Base-by-base conservation (phyloP, 2,329 filamentous ascomycete genomes). In the Beauveria asiatica region DNA sequence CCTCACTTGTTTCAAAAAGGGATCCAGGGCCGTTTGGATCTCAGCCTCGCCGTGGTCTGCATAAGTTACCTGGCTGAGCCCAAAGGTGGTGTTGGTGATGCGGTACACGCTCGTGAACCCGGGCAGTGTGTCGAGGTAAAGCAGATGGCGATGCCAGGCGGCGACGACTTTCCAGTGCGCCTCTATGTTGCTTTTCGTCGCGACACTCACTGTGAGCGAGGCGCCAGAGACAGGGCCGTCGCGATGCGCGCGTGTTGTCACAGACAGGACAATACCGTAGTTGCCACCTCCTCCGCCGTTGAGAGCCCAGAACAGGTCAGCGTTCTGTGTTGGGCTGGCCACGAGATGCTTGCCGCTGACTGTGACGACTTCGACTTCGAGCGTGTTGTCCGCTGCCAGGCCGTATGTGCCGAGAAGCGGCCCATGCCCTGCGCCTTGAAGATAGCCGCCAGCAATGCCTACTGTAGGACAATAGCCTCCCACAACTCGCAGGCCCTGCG, bases 261-360 rank as follows among this genome's bases (percentile, higher is more conserved):
- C 74, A 2, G 79, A 81, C 17, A 77, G 69, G 1, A 86, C 81
- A 2, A 86, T 74, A 2, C 75, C 84, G 64, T 80, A 87, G 33
- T 77, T 85, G 17, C 83, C 82, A 10, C 78, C 80, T 2, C 85
- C 84, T 0, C 84, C 83, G 3, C 84, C 83, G 46, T 75, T 75
- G 1, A 86, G 70, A 1, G 84, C 85, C 84, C 84, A 88, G 72
- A 83, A 87, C 1, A 88, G 73, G 56, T 87, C 84, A 0, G 73
- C 61, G 63, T 87, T 81, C 37, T 78, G 62, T 0, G 65, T 67
- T 0, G 72, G 74, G 4, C 74, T 78, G 0, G 82, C 82, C 2
- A 69, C 77, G 1, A 84, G 63, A n/a, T 78, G 65, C 17, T 74
- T 61, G 2, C 83, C 82, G 17, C 68, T 67, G 0, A 76, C 79